Evolutionary conservation across 768 basidiomycete species (phyloP).

Genomic region (Lentinula detonsa): DNA sequence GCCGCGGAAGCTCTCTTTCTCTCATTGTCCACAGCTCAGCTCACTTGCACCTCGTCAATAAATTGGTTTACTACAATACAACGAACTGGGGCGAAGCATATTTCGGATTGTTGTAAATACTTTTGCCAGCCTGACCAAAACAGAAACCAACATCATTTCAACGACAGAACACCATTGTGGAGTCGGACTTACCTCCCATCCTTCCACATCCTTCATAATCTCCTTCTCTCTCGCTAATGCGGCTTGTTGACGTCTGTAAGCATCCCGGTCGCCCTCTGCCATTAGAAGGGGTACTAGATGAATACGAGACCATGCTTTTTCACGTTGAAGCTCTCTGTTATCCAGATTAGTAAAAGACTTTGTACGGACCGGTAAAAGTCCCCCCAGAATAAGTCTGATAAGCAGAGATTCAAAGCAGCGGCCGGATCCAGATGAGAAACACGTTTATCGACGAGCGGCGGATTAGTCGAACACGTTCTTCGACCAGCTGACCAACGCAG

Average conservation of each 20-base stretch:
- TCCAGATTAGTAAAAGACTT: slow-evolving; percentile 27
- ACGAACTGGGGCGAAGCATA: slow-evolving; percentile 47
- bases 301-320: slow-evolving; percentile 94
- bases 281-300: slow-evolving; percentile 88
- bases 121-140: slow-evolving; percentile 65
- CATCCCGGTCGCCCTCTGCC: slow-evolving; percentile 91
- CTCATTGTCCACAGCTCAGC: too few relatives aligned
- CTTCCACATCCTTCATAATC: slow-evolving; percentile 92
- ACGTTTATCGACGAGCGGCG: slow-evolving; percentile 70
- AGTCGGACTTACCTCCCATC: slow-evolving; percentile 70
- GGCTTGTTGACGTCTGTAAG: slow-evolving; percentile 77
- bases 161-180: slow-evolving; percentile 4
- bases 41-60: background rate
- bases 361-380: slow-evolving; percentile 30
- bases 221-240: slow-evolving; percentile 71
- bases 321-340: slow-evolving; percentile 85
- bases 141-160: background rate
- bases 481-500: slow-evolving; percentile 49
- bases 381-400: slow-evolving; percentile 29
- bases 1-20: background rate
- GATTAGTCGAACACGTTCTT: slow-evolving; percentile 52
- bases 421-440: slow-evolving; percentile 59
- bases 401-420: slow-evolving; percentile 27
- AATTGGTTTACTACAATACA: slow-evolving; percentile 15
- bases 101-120: slow-evolving; percentile 75